phyloP scores from a whole-genome alignment of 1,139 yeast species.

The Suhomyces atakaporum region DNA sequence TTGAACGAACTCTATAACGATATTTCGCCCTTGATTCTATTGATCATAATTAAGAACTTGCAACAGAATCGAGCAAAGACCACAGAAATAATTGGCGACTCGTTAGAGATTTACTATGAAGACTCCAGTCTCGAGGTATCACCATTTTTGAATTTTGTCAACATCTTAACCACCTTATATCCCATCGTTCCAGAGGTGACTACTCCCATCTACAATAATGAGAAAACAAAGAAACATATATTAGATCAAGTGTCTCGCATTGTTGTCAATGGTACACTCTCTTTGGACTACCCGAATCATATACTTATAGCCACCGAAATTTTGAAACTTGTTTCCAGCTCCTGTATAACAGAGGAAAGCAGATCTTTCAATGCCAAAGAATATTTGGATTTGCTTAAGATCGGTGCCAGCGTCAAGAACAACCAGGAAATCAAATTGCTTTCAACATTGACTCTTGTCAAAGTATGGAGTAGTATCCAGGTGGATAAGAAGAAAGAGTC shows the following conservation, averaged over 20 bases:
- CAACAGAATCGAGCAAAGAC: slow-evolving; percentile 19
- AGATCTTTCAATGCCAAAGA: slow-evolving; percentile 34
- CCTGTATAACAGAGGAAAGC: slow-evolving; percentile 41
- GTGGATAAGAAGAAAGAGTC: slow-evolving; percentile 22
- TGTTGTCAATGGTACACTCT: slow-evolving; percentile 8
- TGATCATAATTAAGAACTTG: slow-evolving; percentile 29
- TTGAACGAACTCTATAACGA: slow-evolving; percentile 15
- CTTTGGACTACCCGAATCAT: slow-evolving; percentile 14
- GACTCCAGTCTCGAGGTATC: slow-evolving; percentile 17
- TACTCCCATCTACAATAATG: slow-evolving; percentile 23
- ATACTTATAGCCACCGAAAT: slow-evolving; percentile 18
- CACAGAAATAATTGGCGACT: slow-evolving; percentile 23
- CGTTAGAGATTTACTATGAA: slow-evolving; percentile 26
- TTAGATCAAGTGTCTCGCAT: slow-evolving; percentile 15
- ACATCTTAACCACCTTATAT: slow-evolving; percentile 25
- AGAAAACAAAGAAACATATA: slow-evolving; percentile 22
- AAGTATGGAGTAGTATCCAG: slow-evolving; percentile 46
- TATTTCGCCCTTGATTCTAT: slow-evolving; percentile 22
- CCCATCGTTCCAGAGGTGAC: slow-evolving; percentile 29
- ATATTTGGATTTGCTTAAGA: slow-evolving; percentile 31
- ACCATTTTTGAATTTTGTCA: slow-evolving; percentile 25
- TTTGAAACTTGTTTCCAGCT: slow-evolving; percentile 31
- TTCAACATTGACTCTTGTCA: slow-evolving; percentile 38
- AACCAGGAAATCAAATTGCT: slow-evolving; percentile 27
- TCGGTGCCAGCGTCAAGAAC: slow-evolving; percentile 20